Conservation (phyloP, 1,284 basidiomycete genomes). For the Ganoderma meredithae region DNA sequence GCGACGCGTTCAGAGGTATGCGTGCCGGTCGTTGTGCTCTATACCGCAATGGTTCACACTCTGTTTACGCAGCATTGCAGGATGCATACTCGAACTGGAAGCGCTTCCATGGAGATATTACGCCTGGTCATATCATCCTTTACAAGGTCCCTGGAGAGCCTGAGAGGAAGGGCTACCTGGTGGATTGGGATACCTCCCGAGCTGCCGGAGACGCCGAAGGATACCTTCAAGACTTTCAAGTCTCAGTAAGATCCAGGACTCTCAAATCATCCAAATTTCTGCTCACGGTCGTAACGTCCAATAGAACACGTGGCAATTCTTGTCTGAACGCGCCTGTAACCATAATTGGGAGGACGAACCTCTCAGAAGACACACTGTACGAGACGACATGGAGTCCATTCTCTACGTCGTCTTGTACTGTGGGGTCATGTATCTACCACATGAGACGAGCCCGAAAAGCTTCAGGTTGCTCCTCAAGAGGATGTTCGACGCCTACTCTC, state of each 20-base stretch:
- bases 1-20: slow-evolving; percentile 17
- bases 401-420: slow-evolving; percentile 23
- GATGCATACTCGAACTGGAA: neutral
- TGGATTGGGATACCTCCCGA: slow-evolving; percentile 24
- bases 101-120: slow-evolving; percentile 25
- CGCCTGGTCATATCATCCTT: slow-evolving; percentile 24
- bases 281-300: neutral
- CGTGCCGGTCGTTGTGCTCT: neutral
- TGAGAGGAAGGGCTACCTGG: slow-evolving; percentile 13
- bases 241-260: neutral
- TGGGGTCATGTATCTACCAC: slow-evolving; percentile 7
- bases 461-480: neutral
- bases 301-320: slow-evolving; percentile 21
- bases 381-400: slow-evolving; percentile 24
- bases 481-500: neutral
- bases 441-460: neutral
- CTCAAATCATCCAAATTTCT: no score
- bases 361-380: slow-evolving; percentile 7
- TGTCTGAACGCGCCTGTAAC: slow-evolving; percentile 4
- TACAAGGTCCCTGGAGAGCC: neutral
- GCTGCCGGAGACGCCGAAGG: neutral
- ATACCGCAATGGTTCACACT: neutral
- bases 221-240: neutral
- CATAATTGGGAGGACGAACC: neutral
- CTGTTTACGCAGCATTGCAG: slow-evolving; percentile 9